Evolutionary conservation across 805 yeast genomes (phyloP).

Genomic region (Barnettozyma populi): DNA sequence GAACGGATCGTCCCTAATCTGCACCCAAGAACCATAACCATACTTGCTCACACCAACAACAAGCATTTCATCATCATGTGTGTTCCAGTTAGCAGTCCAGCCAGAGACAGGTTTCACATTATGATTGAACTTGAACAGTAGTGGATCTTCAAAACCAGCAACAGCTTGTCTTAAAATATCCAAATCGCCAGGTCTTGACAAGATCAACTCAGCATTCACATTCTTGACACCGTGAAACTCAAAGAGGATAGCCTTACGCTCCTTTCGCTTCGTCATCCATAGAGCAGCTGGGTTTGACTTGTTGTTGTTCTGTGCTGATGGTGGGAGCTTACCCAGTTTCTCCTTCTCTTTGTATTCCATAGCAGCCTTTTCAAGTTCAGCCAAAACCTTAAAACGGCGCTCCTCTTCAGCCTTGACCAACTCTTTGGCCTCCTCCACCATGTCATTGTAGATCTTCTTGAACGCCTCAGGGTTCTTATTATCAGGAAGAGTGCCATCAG

Average conservation of each 20-base stretch:
- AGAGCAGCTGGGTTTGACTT: constrained; percentile 42
- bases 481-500: constrained; percentile 83
- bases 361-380: constrained; percentile 57
- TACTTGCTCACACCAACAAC: constrained; percentile 84
- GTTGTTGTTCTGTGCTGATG: constrained; percentile 23
- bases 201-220: constrained; percentile 82
- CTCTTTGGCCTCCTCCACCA: constrained; percentile 55
- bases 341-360: constrained; percentile 44
- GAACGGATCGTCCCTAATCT: constrained; percentile 92
- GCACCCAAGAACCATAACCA: constrained; percentile 95
- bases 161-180: constrained; percentile 51
- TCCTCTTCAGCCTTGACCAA: constrained; percentile 61
- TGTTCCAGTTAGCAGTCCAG: constrained; percentile 88
- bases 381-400: constrained; percentile 49
- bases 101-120: constrained; percentile 78
- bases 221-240: constrained; percentile 84
- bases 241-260: constrained; percentile 84
- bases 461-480: constrained; percentile 77
- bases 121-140: constrained; percentile 52
- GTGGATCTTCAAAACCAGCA: constrained; percentile 53
- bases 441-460: constrained; percentile 69
- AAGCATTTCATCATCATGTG: constrained; percentile 79
- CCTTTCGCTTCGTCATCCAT: constrained; percentile 65
- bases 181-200: constrained; percentile 84
- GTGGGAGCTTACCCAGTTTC: constrained; percentile 30